These are phyloP conservation scores for Calonectria crousiana DNA, from an alignment of 2,329 filamentous ascomycete genomes.

Conservation along the genomic window DNA sequence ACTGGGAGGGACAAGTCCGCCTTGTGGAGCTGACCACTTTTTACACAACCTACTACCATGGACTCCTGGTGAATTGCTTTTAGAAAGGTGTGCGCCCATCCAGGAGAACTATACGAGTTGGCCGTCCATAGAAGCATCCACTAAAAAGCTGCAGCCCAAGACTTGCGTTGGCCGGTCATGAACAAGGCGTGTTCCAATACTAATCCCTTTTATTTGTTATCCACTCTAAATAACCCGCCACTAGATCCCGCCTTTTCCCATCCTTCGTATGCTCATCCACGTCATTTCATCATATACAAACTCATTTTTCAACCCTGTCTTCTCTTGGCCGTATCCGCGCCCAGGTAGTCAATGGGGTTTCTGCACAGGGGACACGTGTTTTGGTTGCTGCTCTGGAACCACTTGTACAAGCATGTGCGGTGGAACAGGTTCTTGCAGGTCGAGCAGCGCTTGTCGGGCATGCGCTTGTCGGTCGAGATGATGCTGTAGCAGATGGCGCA, in stretches of 20 bases:
- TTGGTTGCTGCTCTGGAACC: constrained; percentile 95
- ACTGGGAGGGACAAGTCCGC: neutral
- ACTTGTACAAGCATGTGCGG: constrained; percentile 89
- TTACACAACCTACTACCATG: neutral
- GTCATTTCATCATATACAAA: neutral
- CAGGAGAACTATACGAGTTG: neutral
- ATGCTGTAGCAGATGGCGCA: constrained; percentile 98
- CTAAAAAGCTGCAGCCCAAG: too few relatives aligned
- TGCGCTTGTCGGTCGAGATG: constrained; percentile 86
- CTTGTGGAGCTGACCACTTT: neutral
- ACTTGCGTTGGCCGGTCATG: too few relatives aligned
- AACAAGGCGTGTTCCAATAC: neutral
- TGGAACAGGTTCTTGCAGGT: constrained; percentile 98
- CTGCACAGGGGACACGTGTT: constrained; percentile 94
- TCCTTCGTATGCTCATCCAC: constrained; percentile 1
- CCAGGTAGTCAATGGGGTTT: constrained; percentile 80
- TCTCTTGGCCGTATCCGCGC: constrained; percentile 55
- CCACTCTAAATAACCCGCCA: neutral
- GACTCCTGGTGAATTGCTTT: neutral
- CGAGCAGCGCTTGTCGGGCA: constrained; percentile 90
- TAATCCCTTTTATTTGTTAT: neutral
- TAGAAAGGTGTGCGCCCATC: neutral
- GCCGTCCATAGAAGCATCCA: neutral
- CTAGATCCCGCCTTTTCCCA: neutral
- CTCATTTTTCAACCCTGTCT: constrained; percentile 41